Conservation (phyloP, 2,329 filamentous ascomycete genomes). For the Chaetothyriales sp. region DNA sequence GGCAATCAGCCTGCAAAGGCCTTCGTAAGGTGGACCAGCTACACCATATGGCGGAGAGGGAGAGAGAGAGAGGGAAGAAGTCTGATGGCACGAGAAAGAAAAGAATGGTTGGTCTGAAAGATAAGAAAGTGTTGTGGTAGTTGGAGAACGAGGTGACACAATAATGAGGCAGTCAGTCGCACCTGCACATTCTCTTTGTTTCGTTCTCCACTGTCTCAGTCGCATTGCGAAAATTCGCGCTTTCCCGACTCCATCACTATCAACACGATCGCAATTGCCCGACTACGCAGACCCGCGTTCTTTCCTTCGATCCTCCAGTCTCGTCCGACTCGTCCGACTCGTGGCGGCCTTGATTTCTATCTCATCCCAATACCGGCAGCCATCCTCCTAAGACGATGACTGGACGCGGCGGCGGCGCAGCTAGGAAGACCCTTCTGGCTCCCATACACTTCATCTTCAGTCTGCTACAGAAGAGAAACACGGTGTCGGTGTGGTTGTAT, state of each 20-base stretch:
- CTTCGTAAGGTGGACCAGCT: background rate
- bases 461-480: conserved; percentile 68
- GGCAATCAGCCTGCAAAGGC: background rate
- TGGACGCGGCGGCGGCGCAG: conserved; percentile 39
- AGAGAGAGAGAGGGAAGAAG: background rate
- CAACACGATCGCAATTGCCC: background rate
- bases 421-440: conserved; percentile 54
- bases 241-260: background rate
- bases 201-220: background rate
- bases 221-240: background rate
- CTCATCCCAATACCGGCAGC: background rate
- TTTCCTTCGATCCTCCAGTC: background rate
- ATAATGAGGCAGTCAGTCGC: background rate
- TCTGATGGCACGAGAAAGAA: background rate
- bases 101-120: background rate
- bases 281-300: background rate
- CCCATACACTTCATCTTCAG: conserved; percentile 89
- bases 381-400: conserved; percentile 27
- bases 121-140: background rate
- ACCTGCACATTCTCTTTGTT: background rate
- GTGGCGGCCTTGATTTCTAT: background rate
- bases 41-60: background rate
- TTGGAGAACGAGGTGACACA: background rate
- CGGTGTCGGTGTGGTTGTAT: conserved; percentile 89
- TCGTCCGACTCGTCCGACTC: background rate